A percentile compares a stretch with the other conserved stretches of the same genome.
These are phyloP conservation scores for Hypoxylon perforatum DNA, from an alignment of 495 filamentous ascomycete genomes.

Conservation along the genomic window DNA sequence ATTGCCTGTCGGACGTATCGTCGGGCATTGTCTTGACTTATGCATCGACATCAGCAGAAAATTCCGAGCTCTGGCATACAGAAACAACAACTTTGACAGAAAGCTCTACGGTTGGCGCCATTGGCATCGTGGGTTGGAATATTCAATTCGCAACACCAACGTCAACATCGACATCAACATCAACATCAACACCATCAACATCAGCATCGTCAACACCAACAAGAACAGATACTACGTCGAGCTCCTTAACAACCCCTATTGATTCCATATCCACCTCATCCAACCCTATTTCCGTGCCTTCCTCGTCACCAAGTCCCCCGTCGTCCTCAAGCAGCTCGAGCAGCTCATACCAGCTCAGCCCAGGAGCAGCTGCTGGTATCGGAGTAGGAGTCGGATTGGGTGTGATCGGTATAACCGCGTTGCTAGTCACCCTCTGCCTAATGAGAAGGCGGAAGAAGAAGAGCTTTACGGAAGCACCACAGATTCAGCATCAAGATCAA, in stretches of 20 bases:
- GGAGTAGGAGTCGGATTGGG: slow-evolving; percentile 27
- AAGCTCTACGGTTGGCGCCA: slow-evolving; percentile 29
- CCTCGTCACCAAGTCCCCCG: slow-evolving; percentile 1
- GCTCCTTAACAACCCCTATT: neutral
- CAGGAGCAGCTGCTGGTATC: slow-evolving; percentile 12
- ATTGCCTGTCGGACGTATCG: slow-evolving; percentile 31
- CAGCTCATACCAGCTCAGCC: slow-evolving; percentile 3
- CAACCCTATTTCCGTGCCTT: neutral
- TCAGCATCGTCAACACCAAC: neutral
- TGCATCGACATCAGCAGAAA: slow-evolving; percentile 22
- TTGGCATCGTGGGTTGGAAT: slow-evolving; percentile 33
- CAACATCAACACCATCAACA: neutral
- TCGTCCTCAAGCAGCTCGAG: slow-evolving; percentile 6
- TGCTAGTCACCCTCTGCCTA: slow-evolving; percentile 14
- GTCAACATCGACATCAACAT: slow-evolving; percentile 17
- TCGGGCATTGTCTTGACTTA: slow-evolving; percentile 25
- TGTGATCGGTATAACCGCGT: slow-evolving; percentile 13
- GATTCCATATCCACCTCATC: neutral
- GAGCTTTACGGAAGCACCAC: neutral
- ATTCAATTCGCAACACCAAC: slow-evolving; percentile 18
- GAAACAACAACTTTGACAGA: slow-evolving; percentile 18
- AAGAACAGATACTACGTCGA: slow-evolving; percentile 19
- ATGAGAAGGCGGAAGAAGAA: slow-evolving; percentile 20
- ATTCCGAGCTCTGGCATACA: slow-evolving; percentile 18
- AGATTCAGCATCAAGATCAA: slow-evolving; percentile 3